phyloP scores from a whole-genome alignment of 116 monocot species.

The Posidonia oceanica region DNA sequence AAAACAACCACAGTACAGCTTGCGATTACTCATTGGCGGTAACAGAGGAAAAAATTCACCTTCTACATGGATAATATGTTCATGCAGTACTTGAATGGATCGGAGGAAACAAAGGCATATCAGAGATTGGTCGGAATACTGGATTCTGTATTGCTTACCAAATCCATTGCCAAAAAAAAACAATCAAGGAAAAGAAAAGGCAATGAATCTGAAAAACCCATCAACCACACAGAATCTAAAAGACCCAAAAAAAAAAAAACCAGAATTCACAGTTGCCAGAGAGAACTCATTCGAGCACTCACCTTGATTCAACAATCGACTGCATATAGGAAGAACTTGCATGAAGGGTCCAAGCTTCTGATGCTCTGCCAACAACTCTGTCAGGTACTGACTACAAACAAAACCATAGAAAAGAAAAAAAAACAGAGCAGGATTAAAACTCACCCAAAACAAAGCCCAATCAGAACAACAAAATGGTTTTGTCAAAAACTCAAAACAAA shows the following conservation, averaged over 20 bases:
- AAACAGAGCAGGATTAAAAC: slow-evolving; percentile 15
- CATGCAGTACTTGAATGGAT: too few species aligned
- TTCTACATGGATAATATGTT: too few species aligned
- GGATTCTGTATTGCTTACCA: neutral
- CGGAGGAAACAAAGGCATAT: too few species aligned
- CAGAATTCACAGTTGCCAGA: too few species aligned
- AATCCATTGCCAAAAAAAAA: neutral
- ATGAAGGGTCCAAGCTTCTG: slow-evolving; percentile 95
- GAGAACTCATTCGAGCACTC: slow-evolving; percentile 6
- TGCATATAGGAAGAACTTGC: slow-evolving; percentile 94
- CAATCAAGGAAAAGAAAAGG: neutral
- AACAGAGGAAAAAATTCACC: too few species aligned
- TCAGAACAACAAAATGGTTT: neutral
- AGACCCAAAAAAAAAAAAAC: neutral
- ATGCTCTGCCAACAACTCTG: slow-evolving; percentile 84
- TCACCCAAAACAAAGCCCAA: slow-evolving; percentile 9
- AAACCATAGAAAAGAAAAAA: slow-evolving; percentile 10
- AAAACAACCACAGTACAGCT: too few species aligned
- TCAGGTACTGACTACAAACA: slow-evolving; percentile 75
- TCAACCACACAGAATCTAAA: slow-evolving; percentile 1
- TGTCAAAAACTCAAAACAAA: neutral
- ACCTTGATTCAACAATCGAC: slow-evolving; percentile 86
- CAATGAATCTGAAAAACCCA: neutral
- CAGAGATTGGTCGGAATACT: too few species aligned
- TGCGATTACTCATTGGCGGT: too few species aligned